Base-by-base conservation (phyloP, 345 rosid species). In the Eucalyptus victrix region DNA sequence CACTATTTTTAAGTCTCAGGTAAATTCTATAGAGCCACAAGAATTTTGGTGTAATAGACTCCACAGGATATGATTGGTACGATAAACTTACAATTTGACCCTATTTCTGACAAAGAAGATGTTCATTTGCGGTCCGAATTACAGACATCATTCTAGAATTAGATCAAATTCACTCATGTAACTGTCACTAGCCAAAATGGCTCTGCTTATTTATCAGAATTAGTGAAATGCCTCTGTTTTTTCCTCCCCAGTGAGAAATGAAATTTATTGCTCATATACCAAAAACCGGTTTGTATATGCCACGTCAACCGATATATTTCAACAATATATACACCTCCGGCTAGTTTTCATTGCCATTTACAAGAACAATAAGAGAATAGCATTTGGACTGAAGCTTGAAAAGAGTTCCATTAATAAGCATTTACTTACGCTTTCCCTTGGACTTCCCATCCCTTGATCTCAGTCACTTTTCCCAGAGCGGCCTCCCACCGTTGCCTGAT, bases 251-350 rank as follows among this genome's bases (percentile, higher is more conserved):
- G 56, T 53, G 56, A 19, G 56, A 17, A 53, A 53, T 51, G 12
- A 54, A 54, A 54, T 3, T 54, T 21, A 9, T 1, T 9, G 26
- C 60, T 54, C 60, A 21, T 8, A 54, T 54, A 19, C 12, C 60
- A 14, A 49, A 49, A 19, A 54, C 0, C 1, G 5, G 13, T 56
- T 23, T 1, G 60, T 10, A 2, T 8, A 54, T 9, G 28, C 2
- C 12, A 23, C 12, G 9, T 23, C 28, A 10, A 56, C 62, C 28
- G 2, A 23, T 56, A 56, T 56, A 9, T 4, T 8, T 21, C 12
- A 49, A 49, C 50, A 13, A 49, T 0, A 49, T 12, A 49, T 5
- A 8, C 6, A 6, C 10, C 62, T 23, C 4, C 32, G 0, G 69
- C 17, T 6, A 5, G 69, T 28, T 60, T 60, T 65, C 72, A 14